Evolutionary conservation across 345 rosid genomes (phyloP).

Genomic region (Reutealis trisperma): DNA sequence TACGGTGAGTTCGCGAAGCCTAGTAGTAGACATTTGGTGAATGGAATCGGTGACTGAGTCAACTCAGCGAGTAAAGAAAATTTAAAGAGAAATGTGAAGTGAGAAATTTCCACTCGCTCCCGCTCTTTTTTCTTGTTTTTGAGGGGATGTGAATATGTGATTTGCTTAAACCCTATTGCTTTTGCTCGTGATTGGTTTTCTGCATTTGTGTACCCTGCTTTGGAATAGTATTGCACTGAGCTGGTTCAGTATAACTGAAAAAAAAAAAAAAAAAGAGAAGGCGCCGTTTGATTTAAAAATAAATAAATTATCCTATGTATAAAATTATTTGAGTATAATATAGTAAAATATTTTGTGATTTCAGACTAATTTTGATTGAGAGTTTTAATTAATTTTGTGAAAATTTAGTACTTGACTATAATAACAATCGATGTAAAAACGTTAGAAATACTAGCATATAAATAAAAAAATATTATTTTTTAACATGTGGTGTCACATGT

Average conservation of each 20-base stretch:
- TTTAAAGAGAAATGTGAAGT: not conserved
- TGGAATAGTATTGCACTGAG: not conserved
- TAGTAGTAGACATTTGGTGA: conserved; percentile 47
- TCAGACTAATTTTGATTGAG: too few relatives aligned
- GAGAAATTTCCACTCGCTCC: conserved; percentile 2
- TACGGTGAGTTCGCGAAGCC: conserved; percentile 66
- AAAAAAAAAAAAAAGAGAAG: too few relatives aligned
- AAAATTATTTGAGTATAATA: too few relatives aligned
- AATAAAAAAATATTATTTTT: too few relatives aligned
- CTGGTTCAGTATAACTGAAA: not conserved
- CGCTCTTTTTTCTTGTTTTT: conserved; percentile 21
- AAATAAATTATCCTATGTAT: too few relatives aligned
- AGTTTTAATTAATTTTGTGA: too few relatives aligned
- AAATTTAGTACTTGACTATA: too few relatives aligned
- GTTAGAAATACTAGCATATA: too few relatives aligned
- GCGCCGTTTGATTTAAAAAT: too few relatives aligned
- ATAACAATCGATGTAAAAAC: too few relatives aligned
- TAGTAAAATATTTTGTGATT: too few relatives aligned
- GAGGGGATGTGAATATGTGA: not conserved
- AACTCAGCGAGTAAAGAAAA: not conserved
- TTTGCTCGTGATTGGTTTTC: not conserved
- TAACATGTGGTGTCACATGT: too few relatives aligned
- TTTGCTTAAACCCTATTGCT: not conserved
- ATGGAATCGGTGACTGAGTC: conserved; percentile 10
- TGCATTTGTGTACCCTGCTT: not conserved